Conservation (phyloP, 257 asterid species). For the Nicotiana tabacum region DNA sequence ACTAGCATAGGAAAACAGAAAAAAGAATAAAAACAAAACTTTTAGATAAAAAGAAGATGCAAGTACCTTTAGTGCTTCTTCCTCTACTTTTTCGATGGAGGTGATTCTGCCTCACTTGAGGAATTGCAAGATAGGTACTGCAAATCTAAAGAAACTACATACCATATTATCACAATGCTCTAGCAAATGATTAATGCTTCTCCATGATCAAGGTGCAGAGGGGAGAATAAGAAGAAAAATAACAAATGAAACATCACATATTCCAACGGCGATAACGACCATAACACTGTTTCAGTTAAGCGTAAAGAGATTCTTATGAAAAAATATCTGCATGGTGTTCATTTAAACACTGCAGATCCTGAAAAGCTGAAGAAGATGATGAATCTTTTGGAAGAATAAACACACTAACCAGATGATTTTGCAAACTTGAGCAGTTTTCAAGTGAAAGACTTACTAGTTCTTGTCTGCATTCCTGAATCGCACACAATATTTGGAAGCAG, state of each 20-base stretch:
- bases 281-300: neutral
- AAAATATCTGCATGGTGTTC: neutral
- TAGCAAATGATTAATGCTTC: neutral
- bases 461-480: constrained; percentile 31
- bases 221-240: neutral
- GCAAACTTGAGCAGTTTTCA: neutral
- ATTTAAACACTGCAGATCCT: neutral
- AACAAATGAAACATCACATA: neutral
- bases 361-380: neutral
- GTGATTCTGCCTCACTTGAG: constrained; percentile 32
- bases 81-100: constrained; percentile 53
- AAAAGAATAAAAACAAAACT: neutral
- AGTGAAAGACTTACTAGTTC: constrained; percentile 34
- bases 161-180: neutral
- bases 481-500: constrained; percentile 26
- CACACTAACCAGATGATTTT: neutral
- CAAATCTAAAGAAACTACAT: constrained; percentile 14
- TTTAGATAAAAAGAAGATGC: neutral
- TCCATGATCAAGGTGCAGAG: neutral
- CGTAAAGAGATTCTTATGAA: neutral
- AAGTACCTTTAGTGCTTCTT: constrained; percentile 52
- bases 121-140: constrained; percentile 41
- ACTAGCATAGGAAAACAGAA: neutral
- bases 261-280: neutral
- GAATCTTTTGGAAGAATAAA: constrained; percentile 1